Percentiles rank a stretch among this genome's conserved stretches.
phyloP scores from a whole-genome alignment of 768 basidiomycete species.

The Ramaria rubella region DNA sequence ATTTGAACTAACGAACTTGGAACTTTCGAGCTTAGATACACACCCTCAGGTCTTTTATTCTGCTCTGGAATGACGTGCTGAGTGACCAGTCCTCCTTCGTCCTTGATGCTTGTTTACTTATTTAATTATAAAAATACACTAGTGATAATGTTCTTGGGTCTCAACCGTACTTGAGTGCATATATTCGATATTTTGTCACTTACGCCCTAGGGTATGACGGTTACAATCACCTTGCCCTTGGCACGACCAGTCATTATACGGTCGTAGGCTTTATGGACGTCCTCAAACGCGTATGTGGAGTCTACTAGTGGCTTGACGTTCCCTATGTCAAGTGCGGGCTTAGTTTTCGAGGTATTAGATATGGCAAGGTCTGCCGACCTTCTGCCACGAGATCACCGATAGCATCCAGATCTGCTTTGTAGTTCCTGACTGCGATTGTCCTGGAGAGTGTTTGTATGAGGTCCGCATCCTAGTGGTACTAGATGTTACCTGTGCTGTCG shows the following conservation, averaged over 20 bases:
- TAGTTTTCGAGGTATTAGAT: not conserved
- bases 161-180: not conserved
- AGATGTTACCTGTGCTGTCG: constrained; percentile 38
- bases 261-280: constrained; percentile 56
- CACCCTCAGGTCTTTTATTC: too few species aligned
- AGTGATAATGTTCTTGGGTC: too few species aligned
- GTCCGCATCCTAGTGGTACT: not conserved
- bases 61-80: too few species aligned
- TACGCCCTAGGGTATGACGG: constrained; percentile 8
- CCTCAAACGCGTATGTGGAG: constrained; percentile 50
- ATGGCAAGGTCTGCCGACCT: constrained; percentile 27
- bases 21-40: too few species aligned
- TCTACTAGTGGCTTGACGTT: constrained; percentile 52
- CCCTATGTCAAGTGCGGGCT: constrained; percentile 26
- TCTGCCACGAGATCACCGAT: constrained; percentile 35
- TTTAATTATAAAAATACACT: too few species aligned
- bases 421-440: constrained; percentile 27
- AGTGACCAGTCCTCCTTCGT: too few species aligned
- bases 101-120: too few species aligned
- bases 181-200: not conserved
- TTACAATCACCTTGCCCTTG: constrained; percentile 62
- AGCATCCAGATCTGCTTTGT: constrained; percentile 29
- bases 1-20: too few species aligned
- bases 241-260: constrained; percentile 48
- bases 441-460: constrained; percentile 19